Base-by-base conservation (phyloP, 2,329 filamentous ascomycete species). In the Fusarium brachygibbosum region DNA sequence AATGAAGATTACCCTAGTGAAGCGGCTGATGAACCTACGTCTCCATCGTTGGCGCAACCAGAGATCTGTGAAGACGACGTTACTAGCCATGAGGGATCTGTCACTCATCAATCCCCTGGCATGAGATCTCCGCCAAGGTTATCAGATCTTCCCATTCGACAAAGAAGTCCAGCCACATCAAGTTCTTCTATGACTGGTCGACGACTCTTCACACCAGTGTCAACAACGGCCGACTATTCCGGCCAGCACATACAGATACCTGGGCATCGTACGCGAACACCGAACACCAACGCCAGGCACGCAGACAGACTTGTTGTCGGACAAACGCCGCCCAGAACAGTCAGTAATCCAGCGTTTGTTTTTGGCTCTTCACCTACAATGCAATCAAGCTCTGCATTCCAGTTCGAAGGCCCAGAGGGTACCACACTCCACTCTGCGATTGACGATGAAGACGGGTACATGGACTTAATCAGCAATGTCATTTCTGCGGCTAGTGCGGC, bases 331-430 rank as follows among this genome's bases (percentile, higher is more conserved):
- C 12, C 38, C 5, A 41, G n/a, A 12, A 21, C 55, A 31, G 25
- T 41, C 0, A 59, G 25, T 9, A 59, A 57, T 0, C 69, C 70
- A 1, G 45, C 64, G 2, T 72, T 72, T 45, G 19, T 72, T 16
- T 72, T 72, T n/a, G 70, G 67, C 5, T 61, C 70, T 19, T 63
- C 64, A 2, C 44, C 66, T 10, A 38, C 56, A 2, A 53, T 49
- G 1, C 53, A 56, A 25, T 56, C 66, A 9, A 49, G n/a, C 5
- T 57, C 69, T 4, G 25, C 35, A 2, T 68, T 72, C 11, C 54
- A 58, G 3, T 72, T 72, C 6, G 37, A 60, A 8, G 44, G 54
- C 2, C 23, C 58, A 7, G 63, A 40, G 1, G 58, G 57, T 7
- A 13, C 19, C 3, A 29, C 44, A 1, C n/a, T 50, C 11, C 45